Evolutionary conservation across 768 basidiomycete genomes (phyloP).

Genomic region (Clavaria fumosa): DNA sequence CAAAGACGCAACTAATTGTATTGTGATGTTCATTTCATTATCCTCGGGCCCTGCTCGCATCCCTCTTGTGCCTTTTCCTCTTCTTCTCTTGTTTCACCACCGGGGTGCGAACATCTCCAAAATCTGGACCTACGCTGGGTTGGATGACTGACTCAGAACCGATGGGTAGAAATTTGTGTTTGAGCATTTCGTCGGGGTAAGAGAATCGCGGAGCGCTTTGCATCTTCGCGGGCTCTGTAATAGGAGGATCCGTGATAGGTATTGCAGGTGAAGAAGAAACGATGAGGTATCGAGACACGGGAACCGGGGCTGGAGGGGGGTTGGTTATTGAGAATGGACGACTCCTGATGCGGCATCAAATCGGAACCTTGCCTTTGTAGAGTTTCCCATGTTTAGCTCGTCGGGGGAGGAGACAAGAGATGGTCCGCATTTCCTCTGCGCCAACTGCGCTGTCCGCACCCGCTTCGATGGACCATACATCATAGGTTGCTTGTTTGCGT

Average conservation of each 20-base stretch:
- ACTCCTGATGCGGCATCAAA: slow-evolving; percentile 5
- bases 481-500: slow-evolving; percentile 40
- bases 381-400: slow-evolving; percentile 43
- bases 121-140: slow-evolving; percentile 16
- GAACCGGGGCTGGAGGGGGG: slow-evolving; percentile 35
- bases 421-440: slow-evolving; percentile 46
- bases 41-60: slow-evolving; percentile 26
- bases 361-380: slow-evolving; percentile 43
- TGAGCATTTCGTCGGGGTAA: slow-evolving; percentile 46
- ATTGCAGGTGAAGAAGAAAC: slow-evolving; percentile 33
- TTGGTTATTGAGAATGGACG: not conserved
- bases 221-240: slow-evolving; percentile 12
- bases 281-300: slow-evolving; percentile 42
- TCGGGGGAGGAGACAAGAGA: slow-evolving; percentile 52
- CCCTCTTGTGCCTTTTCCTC: slow-evolving; percentile 35
- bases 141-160: slow-evolving; percentile 27
- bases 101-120: slow-evolving; percentile 3
- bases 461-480: slow-evolving; percentile 49
- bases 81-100: slow-evolving; percentile 18
- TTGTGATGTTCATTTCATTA: slow-evolving; percentile 6
- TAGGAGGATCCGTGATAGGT: slow-evolving; percentile 19
- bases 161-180: slow-evolving; percentile 46
- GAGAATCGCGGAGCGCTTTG: slow-evolving; percentile 40
- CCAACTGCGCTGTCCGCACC: slow-evolving; percentile 25
- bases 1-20: too few relatives aligned